Conservation (phyloP, 176 grass and related monocot species). For the Oryza glaberrima region DNA sequence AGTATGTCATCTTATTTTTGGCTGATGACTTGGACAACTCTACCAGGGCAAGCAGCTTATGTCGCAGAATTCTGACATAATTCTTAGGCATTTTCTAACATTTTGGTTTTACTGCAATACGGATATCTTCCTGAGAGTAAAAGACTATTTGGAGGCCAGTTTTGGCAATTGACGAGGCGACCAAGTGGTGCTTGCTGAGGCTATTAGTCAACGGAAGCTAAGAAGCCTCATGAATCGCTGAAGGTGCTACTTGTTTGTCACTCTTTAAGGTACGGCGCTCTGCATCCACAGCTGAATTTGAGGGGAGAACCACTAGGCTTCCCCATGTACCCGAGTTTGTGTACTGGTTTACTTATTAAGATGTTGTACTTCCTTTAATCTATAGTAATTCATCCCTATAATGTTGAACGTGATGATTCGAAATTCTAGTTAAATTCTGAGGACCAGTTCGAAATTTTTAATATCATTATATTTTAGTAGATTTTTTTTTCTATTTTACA, state of each 20-base stretch:
- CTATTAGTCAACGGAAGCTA: conserved; percentile 37
- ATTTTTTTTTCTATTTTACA: neutral
- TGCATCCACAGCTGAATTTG: conserved; percentile 33
- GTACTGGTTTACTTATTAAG: conserved; percentile 59
- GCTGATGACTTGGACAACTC: conserved; percentile 63
- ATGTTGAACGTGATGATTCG: conserved; percentile 47
- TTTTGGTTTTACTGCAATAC: conserved; percentile 38
- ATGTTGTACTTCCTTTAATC: conserved; percentile 57
- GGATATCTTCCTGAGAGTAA: conserved; percentile 43
- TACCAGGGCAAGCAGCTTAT: conserved; percentile 51
- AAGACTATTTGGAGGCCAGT: conserved; percentile 39
- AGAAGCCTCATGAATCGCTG: conserved; percentile 39
- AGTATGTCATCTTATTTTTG: conserved; percentile 51
- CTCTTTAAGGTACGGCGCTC: conserved; percentile 41
- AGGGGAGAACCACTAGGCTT: conserved; percentile 41
- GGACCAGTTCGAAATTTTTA: conserved; percentile 23
- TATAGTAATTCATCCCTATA: conserved; percentile 47
- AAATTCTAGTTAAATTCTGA: conserved; percentile 42
- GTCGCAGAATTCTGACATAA: conserved; percentile 44
- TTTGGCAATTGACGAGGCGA: conserved; percentile 18
- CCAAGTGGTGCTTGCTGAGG: conserved; percentile 29
- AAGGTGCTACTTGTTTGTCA: conserved; percentile 38
- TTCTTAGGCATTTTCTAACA: conserved; percentile 57
- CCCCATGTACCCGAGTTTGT: conserved; percentile 51
- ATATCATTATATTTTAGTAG: conserved; percentile 39